Evolutionary conservation across 352 stramenopile species (phyloP).

Genomic region (Phytophthora fragariae): DNA sequence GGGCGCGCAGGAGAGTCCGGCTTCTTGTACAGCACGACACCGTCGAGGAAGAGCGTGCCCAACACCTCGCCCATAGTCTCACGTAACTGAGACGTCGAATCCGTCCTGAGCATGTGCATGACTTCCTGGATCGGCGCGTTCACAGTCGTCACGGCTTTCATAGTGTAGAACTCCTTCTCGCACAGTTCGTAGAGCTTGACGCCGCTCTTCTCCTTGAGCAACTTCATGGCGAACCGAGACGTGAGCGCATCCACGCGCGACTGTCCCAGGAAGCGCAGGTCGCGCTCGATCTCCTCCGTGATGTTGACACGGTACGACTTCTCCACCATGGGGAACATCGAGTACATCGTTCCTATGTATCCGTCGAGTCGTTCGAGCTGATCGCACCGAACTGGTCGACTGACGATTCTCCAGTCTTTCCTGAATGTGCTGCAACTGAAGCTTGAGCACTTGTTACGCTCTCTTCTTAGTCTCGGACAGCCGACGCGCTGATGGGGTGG

Average conservation of each 20-base stretch:
- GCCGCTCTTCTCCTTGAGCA: conserved; percentile 74
- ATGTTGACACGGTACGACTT: conserved; percentile 85
- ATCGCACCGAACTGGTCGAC: not conserved
- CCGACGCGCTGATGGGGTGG: too few species aligned
- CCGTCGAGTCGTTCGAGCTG: not conserved
- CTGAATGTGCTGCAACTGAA: conserved; percentile 18
- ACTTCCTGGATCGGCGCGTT: conserved; percentile 79
- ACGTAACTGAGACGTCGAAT: conserved; percentile 65
- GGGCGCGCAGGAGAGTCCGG: conserved; percentile 56
- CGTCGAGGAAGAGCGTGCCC: conserved; percentile 84
- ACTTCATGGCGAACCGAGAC: conserved; percentile 80
- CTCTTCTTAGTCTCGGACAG: not conserved
- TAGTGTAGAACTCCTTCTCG: conserved; percentile 89
- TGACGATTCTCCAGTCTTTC: conserved; percentile 20
- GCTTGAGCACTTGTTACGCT: not conserved
- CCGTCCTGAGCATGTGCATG: conserved; percentile 85
- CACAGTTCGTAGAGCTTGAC: conserved; percentile 82
- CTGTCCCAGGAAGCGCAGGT: conserved; percentile 85
- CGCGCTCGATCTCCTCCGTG: conserved; percentile 84
- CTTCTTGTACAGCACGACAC: conserved; percentile 73
- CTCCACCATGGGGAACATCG: conserved; percentile 88
- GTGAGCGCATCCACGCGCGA: conserved; percentile 84
- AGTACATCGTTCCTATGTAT: conserved; percentile 47
- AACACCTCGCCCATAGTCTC: conserved; percentile 88
- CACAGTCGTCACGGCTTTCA: conserved; percentile 81